Conservation (phyloP, 2,329 filamentous ascomycete species). For the Decorospora gaudefroyi region DNA sequence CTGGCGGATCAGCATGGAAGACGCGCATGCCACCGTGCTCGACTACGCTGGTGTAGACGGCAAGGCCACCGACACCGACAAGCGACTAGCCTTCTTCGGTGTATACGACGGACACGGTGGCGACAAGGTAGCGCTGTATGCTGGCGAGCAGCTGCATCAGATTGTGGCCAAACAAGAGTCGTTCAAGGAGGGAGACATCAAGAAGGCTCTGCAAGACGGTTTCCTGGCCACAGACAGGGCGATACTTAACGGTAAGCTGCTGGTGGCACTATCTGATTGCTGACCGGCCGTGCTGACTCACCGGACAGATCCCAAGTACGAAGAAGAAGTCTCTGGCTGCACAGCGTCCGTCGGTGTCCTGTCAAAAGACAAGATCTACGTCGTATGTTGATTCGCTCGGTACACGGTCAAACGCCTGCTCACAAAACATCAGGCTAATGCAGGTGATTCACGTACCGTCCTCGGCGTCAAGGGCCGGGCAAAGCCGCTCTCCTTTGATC, state of each 20-base stretch:
- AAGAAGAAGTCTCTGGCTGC: slow-evolving; percentile 97
- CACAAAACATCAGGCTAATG: slow-evolving; percentile 75
- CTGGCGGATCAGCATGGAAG: slow-evolving; percentile 99
- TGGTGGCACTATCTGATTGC: slow-evolving; percentile 1
- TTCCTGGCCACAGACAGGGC: slow-evolving; percentile 95
- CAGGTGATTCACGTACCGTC: slow-evolving; percentile 93
- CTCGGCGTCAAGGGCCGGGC: slow-evolving; percentile 95
- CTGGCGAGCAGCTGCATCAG: slow-evolving; percentile 88
- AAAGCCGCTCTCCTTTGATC: slow-evolving; percentile 97
- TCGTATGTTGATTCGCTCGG: slow-evolving; percentile 67
- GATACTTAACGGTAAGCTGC: slow-evolving; percentile 81
- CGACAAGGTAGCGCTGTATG: slow-evolving; percentile 92
- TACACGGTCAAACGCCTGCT: slow-evolving; percentile 8
- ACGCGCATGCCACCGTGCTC: slow-evolving; percentile 87
- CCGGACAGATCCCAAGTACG: slow-evolving; percentile 83
- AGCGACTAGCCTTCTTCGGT: slow-evolving; percentile 90
- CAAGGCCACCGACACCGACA: slow-evolving; percentile 65
- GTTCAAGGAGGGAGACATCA: slow-evolving; percentile 87
- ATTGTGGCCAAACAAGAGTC: slow-evolving; percentile 94
- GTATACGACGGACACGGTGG: slow-evolving; percentile 98
- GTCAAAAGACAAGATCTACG: slow-evolving; percentile 88
- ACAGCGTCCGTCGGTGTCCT: slow-evolving; percentile 91
- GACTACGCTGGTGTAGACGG: slow-evolving; percentile 67
- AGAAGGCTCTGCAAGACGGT: slow-evolving; percentile 95
- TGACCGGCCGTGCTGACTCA: slow-evolving; percentile 35